Conservation (phyloP, 495 filamentous ascomycete species). For the Penicillium cinerascens region DNA sequence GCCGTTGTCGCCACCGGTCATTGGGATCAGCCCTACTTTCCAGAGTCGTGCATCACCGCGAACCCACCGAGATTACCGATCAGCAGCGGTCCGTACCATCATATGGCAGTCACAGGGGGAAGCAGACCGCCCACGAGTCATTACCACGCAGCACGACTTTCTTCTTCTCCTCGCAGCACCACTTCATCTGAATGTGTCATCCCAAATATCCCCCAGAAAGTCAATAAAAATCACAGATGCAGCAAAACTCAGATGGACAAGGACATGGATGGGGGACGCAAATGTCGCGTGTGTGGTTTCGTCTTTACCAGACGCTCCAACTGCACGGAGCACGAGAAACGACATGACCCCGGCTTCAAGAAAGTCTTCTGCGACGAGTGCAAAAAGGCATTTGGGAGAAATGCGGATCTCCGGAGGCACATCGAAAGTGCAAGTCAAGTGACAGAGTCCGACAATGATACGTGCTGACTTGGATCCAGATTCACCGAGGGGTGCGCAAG, state of each 20-base stretch:
- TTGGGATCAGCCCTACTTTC: background rate
- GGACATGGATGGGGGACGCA: constrained; percentile 47
- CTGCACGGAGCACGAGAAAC: constrained; percentile 85
- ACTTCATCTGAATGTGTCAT: background rate
- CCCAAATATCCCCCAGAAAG: background rate
- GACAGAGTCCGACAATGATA: background rate
- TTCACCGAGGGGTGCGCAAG: constrained; percentile 11
- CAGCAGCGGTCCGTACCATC: background rate
- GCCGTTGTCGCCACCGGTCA: background rate
- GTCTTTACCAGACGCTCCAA: constrained; percentile 87
- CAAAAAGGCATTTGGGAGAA: constrained; percentile 48
- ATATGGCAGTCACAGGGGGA: background rate
- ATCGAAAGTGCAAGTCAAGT: constrained; percentile 62
- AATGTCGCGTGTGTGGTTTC: constrained; percentile 74
- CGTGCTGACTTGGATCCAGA: constrained; percentile 4
- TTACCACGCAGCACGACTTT: background rate
- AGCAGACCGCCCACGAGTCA: background rate
- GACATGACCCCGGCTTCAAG: constrained; percentile 72
- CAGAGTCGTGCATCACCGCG: background rate
- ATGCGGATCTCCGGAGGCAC: constrained; percentile 82
- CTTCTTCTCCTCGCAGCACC: background rate
- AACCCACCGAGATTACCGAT: background rate
- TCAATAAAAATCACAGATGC: background rate
- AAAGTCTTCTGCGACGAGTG: constrained; percentile 70
- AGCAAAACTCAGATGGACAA: background rate